A percentile compares a stretch with the other conserved stretches of the same genome.
These are phyloP conservation scores for Fusarium sp. DNA, from an alignment of 2,329 filamentous ascomycete species.

Conservation along the genomic window DNA sequence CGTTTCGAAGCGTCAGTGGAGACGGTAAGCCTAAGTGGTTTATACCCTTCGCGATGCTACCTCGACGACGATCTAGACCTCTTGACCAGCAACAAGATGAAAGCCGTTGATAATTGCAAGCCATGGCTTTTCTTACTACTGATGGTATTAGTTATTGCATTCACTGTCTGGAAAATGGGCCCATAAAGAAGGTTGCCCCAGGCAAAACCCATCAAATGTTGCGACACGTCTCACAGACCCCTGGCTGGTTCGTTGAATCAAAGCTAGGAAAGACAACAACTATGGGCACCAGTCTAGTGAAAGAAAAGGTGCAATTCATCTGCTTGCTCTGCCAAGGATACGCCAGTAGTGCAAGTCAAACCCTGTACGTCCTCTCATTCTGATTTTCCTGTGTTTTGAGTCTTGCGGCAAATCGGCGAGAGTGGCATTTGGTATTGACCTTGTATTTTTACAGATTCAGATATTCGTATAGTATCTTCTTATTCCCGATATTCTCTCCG, in stretches of 20 bases:
- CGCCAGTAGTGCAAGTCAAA: conserved; percentile 17
- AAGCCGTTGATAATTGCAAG: conserved; percentile 21
- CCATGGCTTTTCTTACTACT: conserved; percentile 9
- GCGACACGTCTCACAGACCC: conserved; percentile 29
- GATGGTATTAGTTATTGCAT: conserved; percentile 1
- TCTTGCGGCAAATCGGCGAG: conserved; percentile 1
- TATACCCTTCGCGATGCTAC: conserved; percentile 25
- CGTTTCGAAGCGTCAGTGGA: conserved; percentile 15
- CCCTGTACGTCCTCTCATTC: conserved; percentile 10
- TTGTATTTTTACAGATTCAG: neutral
- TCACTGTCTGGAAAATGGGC: conserved; percentile 7
- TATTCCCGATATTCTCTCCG: conserved; percentile 24
- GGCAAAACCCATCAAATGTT: conserved; percentile 22
- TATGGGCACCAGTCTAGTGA: neutral
- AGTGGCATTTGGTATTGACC: neutral
- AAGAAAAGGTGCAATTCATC: neutral
- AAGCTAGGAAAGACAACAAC: conserved; percentile 21
- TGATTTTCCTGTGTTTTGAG: conserved; percentile 3
- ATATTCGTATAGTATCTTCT: neutral
- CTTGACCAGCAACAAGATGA: conserved; percentile 16
- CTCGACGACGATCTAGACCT: conserved; percentile 19
- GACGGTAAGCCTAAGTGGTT: conserved; percentile 24
- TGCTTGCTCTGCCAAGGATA: conserved; percentile 29
- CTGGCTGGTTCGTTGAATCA: conserved; percentile 23
- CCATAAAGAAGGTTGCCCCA: conserved; percentile 32